Evolutionary conservation across 768 basidiomycete species (phyloP).

Genomic region (Boletellus ananas): DNA sequence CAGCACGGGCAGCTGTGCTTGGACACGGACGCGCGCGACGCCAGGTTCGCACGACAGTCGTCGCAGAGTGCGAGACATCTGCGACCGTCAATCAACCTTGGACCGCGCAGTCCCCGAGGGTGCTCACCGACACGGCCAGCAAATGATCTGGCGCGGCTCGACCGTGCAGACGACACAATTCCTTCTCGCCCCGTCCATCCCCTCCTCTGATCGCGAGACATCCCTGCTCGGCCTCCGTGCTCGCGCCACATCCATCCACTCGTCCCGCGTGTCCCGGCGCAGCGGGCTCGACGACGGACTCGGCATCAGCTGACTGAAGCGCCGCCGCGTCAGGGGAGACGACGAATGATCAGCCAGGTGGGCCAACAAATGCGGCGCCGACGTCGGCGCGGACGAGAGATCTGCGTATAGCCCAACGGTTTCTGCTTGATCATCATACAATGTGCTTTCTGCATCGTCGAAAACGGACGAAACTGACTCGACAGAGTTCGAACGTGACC

Average conservation of each 20-base stretch:
- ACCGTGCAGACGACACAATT: conserved; percentile 70
- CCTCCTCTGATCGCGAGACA: conserved; percentile 24
- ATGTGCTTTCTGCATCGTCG: conserved; percentile 31
- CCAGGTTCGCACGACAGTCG: conserved; percentile 51
- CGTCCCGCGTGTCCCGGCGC: conserved; percentile 17
- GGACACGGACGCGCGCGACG: conserved; percentile 45
- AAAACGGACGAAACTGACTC: conserved; percentile 24
- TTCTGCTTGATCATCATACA: conserved; percentile 34
- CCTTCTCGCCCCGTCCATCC: conserved; percentile 26
- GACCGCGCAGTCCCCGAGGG: neutral
- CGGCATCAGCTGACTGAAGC: conserved; percentile 38
- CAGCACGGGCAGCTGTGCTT: conserved; percentile 53
- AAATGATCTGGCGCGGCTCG: conserved; percentile 69
- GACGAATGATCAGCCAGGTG: conserved; percentile 45
- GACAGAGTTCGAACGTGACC: conserved; percentile 18
- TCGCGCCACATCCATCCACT: conserved; percentile 29
- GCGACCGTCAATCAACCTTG: conserved; percentile 1
- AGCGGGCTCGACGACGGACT: conserved; percentile 9
- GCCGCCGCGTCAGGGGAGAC: conserved; percentile 48
- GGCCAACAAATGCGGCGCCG: conserved; percentile 49
- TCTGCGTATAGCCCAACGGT: conserved; percentile 52
- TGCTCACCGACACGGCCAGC: conserved; percentile 79
- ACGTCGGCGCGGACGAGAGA: conserved; percentile 37
- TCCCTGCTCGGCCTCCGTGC: conserved; percentile 20
- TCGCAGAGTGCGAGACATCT: conserved; percentile 53